Base-by-base conservation (phyloP, 192 early-diverging fungal genomes). In the Podila horticola region DNA sequence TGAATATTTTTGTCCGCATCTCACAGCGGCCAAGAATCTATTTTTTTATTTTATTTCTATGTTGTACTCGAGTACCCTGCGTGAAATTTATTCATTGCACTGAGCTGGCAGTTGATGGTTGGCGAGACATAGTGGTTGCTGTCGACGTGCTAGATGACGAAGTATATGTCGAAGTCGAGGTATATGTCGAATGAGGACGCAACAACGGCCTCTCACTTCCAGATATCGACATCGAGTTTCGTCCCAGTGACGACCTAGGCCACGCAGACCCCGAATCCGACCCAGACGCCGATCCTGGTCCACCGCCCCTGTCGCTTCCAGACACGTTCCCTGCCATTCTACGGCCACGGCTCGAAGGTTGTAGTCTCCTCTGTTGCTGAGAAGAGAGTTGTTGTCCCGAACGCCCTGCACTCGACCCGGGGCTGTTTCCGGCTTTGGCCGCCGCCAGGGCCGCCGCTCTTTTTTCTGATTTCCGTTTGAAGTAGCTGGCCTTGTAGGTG, bases 401-500 rank as follows among this genome's bases (percentile, higher is more conserved):
- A 17, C 41, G 41, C 5, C 50, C 31, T 19, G 65, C 28, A 3
- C 52, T 55, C 36, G 28, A 34, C 57, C 58, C 41, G 4, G 41
- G 4, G 45, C 48, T 17, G 62, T 55, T 41, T 36, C 60, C 7
- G 24, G 75, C 75, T 6, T 30, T 64, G 22, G 70, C 62, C 0
- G 62, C 61, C 2, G 70, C 70, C 8, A 55, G 24, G 0, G 70
- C 70, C 5, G 76, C 72, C 26, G 74, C 84, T 22, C 74, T 62
- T 28, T 83, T 77, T 57, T 83, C 86, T n/a, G 76, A 82, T 51
- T 79, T 85, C n/a, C 86, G 68, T 36, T 48, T 74, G 36, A 85
- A 77, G 62, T 88, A 88, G n/a, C 83, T 84, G 19, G 83, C 72
- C 60, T 84, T 74, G 72, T 88, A 88, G 22, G 74, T 58, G 0